Base-by-base conservation (phyloP, 1,284 basidiomycete genomes). In the Pholiota adiposa region DNA sequence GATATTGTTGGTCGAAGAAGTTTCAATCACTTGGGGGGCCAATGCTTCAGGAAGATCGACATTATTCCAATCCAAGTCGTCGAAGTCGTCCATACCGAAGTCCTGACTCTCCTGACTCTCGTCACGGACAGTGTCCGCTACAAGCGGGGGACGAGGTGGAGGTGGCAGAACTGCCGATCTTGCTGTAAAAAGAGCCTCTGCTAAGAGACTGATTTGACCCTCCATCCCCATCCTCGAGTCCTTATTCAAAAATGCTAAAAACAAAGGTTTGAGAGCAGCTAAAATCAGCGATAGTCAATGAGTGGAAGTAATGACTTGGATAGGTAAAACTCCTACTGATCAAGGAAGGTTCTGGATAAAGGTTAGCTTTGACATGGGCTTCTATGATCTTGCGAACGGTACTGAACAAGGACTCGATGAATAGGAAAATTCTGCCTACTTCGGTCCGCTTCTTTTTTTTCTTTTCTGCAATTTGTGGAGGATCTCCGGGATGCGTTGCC, bases 31-130 rank as follows among this genome's bases (percentile, higher is more conserved):
- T 12, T 73, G 75, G 9, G 74, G 77, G 8, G 82, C 85, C 21
- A 89, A 72, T 14, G 83, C 79, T 12, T 79, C 81, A 12, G 82
- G 71, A 4, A 92, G 70, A 21, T 80, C 79, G 2, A 86, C 83
- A 65, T 91, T 88, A 48, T 44, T 25, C 65, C 67, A 66, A 44
- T 69, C 64, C 27, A 65, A 38, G 11, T 68, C 67, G 41, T 70
- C 61, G 40, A 70, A 60, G 19, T 89, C 80, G 63, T 89, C 83
- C 43, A 87, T 72, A 29, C 84, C 77, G 49, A 76, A 76, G 44
- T 95, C 91, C 69, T 94, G 90, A 65, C 92, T 96, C 63, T 94
- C 93, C 66, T 88, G 80, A n/a, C n/a, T n/a, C 56, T 84, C 77
- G 38, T 72, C 67, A 12, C 64, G 58, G 38, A 63, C 58, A 49